These are phyloP conservation scores for Acanthamoeba lenticulata DNA, from an alignment of 208 protist genomes.

Conservation along the genomic window DNA sequence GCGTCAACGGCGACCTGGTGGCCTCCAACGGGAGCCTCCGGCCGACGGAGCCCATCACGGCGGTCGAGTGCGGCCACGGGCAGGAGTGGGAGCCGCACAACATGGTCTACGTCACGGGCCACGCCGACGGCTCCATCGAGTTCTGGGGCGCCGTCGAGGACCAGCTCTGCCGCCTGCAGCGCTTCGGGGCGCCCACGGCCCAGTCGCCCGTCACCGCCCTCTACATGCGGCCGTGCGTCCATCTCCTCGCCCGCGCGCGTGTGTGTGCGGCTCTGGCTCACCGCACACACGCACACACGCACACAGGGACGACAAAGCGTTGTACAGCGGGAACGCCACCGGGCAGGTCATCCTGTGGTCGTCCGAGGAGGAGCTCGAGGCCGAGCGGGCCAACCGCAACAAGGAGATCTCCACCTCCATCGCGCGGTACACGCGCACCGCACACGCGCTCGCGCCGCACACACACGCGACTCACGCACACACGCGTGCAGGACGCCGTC, in stretches of 20 bases:
- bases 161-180: constrained; percentile 30
- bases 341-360: constrained; percentile 43
- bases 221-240: constrained; percentile 23
- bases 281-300: not conserved
- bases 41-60: constrained; percentile 40
- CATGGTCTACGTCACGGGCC: constrained; percentile 47
- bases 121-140: constrained; percentile 48
- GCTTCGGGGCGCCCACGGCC: constrained; percentile 9
- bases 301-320: constrained; percentile 10
- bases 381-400: not conserved
- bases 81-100: constrained; percentile 17
- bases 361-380: constrained; percentile 13
- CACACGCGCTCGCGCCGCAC: not conserved
- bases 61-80: constrained; percentile 27
- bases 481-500: not conserved
- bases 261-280: too few species aligned
- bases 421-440: not conserved
- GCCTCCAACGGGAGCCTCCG: constrained; percentile 7
- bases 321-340: constrained; percentile 55
- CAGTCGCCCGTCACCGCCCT: constrained; percentile 38
- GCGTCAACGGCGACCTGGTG: constrained; percentile 37
- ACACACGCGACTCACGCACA: not conserved
- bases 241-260: too few species aligned
- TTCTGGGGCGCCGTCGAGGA: constrained; percentile 26
- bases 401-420: constrained; percentile 33